These are phyloP conservation scores for Vitis riparia DNA, from an alignment of 164 flowering plant genomes.

Conservation along the genomic window DNA sequence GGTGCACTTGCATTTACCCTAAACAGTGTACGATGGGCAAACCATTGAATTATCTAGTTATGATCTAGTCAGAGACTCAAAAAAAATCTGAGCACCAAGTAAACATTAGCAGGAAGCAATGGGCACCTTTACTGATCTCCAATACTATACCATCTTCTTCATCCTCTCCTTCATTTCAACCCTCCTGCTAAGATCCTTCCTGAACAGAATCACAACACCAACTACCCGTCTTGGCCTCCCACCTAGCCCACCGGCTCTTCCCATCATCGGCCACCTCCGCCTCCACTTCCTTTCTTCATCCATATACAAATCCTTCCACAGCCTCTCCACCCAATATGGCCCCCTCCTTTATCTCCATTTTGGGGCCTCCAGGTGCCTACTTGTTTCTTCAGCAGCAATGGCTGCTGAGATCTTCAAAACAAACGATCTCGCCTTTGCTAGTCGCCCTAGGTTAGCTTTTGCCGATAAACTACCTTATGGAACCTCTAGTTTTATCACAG, in stretches of 20 bases:
- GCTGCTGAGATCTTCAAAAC: slow-evolving; percentile 5
- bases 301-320: slow-evolving; percentile 1
- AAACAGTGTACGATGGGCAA: too few relatives aligned
- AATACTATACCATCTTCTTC: slow-evolving; percentile 10
- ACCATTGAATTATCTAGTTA: too few relatives aligned
- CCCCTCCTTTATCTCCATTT: slow-evolving; percentile 4
- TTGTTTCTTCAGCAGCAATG: slow-evolving; percentile 1
- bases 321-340: slow-evolving; percentile 3
- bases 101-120: too few relatives aligned
- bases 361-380: background rate
- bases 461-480: background rate
- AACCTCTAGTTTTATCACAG: background rate
- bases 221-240: background rate
- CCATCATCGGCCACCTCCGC: slow-evolving; percentile 13
- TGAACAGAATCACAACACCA: background rate
- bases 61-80: too few relatives aligned
- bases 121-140: too few relatives aligned
- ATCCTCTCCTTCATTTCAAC: slow-evolving; percentile 21
- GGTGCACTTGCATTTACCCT: too few relatives aligned
- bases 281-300: background rate
- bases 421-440: slow-evolving; percentile 3
- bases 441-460: background rate
- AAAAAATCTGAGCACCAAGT: too few relatives aligned
- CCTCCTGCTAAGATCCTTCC: slow-evolving; percentile 15
- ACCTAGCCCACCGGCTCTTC: slow-evolving; percentile 13